Conservation (phyloP, 345 rosid species). For the Syzygium aqueum region DNA sequence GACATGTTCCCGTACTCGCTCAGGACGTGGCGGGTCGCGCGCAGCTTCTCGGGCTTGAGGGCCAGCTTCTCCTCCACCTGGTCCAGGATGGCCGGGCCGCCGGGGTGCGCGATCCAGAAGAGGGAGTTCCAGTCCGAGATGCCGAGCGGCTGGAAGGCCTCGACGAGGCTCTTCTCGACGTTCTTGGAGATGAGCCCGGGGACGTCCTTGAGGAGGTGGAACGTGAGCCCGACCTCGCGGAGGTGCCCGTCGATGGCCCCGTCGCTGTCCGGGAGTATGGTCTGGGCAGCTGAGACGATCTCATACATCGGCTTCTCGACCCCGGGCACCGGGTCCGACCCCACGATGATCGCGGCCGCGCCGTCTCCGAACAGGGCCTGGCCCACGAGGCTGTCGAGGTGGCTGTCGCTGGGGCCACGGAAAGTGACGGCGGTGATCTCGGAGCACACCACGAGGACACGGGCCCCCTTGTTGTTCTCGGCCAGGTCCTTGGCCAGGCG, state of each 20-base stretch:
- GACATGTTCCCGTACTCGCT: slow-evolving; percentile 38
- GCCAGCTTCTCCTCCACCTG: slow-evolving; percentile 26
- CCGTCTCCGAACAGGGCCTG: slow-evolving; percentile 43
- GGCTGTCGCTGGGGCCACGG: slow-evolving; percentile 35
- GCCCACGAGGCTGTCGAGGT: slow-evolving; percentile 34
- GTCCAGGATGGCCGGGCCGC: slow-evolving; percentile 38
- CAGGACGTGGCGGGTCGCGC: slow-evolving; percentile 27
- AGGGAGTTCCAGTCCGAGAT: slow-evolving; percentile 44
- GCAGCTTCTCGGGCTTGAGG: slow-evolving; percentile 21
- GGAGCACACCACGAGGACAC: slow-evolving; percentile 37
- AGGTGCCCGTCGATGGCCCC: slow-evolving; percentile 42
- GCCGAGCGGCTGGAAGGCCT: slow-evolving; percentile 33
- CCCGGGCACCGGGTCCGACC: slow-evolving; percentile 19
- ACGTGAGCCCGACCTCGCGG: slow-evolving; percentile 35
- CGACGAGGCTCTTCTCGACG: slow-evolving; percentile 16
- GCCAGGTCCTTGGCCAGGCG: slow-evolving; percentile 45
- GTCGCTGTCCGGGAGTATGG: slow-evolving; percentile 32
- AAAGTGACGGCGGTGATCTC: slow-evolving; percentile 28
- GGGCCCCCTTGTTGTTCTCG: slow-evolving; percentile 38
- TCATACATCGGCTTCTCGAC: slow-evolving; percentile 31
- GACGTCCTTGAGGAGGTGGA: slow-evolving; percentile 32
- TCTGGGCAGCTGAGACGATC: slow-evolving; percentile 30
- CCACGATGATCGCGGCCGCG: slow-evolving; percentile 30
- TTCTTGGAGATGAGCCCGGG: slow-evolving; percentile 30
- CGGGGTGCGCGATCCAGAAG: slow-evolving; percentile 42